Evolutionary conservation across 768 basidiomycete genomes (phyloP).

Genomic region (Macrolepiota fuliginosa): DNA sequence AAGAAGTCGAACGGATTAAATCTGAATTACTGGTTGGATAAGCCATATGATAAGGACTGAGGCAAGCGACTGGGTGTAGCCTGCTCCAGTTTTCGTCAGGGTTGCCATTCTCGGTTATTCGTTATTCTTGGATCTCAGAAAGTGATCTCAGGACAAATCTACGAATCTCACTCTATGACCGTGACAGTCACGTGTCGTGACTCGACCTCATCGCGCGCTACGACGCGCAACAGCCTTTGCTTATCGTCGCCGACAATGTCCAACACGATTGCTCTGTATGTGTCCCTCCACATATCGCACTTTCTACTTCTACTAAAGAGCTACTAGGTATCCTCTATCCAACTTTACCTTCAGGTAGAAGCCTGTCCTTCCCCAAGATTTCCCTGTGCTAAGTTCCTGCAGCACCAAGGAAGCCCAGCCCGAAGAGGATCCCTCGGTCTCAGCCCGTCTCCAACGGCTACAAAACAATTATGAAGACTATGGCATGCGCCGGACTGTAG

Average conservation of each 20-base stretch:
- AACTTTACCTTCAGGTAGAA: conserved; percentile 88
- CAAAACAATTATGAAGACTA: conserved; percentile 97
- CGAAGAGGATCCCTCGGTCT: conserved; percentile 96
- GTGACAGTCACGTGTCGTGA: conserved; percentile 4
- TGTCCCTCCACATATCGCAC: conserved; percentile 3
- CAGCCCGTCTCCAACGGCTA: conserved; percentile 88
- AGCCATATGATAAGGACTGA: not conserved
- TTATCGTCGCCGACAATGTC: conserved; percentile 33
- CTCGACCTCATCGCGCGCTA: conserved; percentile 4
- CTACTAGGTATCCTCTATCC: conserved; percentile 74
- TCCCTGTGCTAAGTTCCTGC: conserved; percentile 1
- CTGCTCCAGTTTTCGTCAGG: not conserved
- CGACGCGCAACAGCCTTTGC: conserved; percentile 41
- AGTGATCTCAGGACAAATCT: conserved; percentile 7
- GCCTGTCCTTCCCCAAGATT: not conserved
- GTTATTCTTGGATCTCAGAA: not conserved
- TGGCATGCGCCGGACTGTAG: conserved; percentile 95
- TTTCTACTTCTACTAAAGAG: not conserved
- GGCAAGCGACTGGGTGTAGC: not conserved
- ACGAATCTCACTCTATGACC: not conserved
- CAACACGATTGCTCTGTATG: conserved; percentile 51
- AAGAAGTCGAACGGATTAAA: not conserved
- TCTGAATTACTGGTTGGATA: not conserved
- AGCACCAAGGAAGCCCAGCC: conserved; percentile 97
- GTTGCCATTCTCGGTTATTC: conserved; percentile 1